Percentiles rank a stretch among this genome's conserved stretches.
Conservation (phyloP, 2,329 filamentous ascomycete genomes). For the Neonectria neomacrospora region DNA sequence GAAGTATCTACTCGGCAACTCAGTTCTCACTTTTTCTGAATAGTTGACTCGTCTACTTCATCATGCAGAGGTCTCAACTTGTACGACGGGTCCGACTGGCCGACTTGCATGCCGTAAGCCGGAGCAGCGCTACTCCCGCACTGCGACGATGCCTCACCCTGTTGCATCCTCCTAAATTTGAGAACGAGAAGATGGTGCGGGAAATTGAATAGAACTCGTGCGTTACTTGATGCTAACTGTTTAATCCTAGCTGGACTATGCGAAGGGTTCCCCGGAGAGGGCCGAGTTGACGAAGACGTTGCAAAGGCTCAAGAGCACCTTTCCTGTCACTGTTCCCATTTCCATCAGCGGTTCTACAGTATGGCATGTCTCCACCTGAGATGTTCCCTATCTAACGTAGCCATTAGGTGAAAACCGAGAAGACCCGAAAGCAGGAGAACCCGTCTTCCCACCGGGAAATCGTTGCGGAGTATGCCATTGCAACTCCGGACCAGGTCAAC, state of each 20-base stretch:
- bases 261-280: constrained; percentile 34
- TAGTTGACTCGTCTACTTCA: not conserved
- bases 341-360: constrained; percentile 24
- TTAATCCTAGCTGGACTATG: constrained; percentile 29
- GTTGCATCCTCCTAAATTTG: constrained; percentile 35
- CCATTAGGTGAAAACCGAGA: constrained; percentile 14
- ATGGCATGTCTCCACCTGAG: fast-evolving
- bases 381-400: fast-evolving
- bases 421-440: constrained; percentile 32
- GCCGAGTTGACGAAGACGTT: constrained; percentile 31
- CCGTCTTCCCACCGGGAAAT: constrained; percentile 31
- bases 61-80: constrained; percentile 30
- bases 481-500: constrained; percentile 34
- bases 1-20: not conserved
- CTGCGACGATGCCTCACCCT: constrained; percentile 23
- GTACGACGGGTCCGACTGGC: constrained; percentile 18
- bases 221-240: not conserved
- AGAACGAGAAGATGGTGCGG: constrained; percentile 38
- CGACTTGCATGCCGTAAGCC: constrained; percentile 13
- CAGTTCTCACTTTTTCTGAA: not conserved
- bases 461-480: constrained; percentile 33
- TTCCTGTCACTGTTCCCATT: constrained; percentile 32
- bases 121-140: constrained; percentile 1
- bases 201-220: fast-evolving
- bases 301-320: constrained; percentile 30